Base-by-base conservation (phyloP, 169 alveolate genomes). In the Eimeria acervulina region DNA sequence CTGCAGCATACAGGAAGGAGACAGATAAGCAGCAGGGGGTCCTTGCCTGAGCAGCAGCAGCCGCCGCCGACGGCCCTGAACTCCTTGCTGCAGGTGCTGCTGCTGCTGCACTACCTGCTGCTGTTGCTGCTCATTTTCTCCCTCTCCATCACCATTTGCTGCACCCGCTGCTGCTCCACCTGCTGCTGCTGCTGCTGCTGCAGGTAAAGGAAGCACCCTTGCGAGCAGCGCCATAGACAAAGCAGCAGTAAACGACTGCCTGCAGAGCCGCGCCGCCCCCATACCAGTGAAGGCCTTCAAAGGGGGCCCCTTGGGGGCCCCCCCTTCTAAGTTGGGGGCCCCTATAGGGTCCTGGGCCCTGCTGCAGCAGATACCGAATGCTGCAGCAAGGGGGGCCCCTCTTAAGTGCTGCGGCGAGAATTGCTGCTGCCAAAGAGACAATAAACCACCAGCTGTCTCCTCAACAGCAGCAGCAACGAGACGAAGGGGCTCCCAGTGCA, bases 391-490 rank as follows among this genome's bases (percentile, higher is more conserved):
- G 33, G 88, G 33, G 28, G 28, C 63, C 33, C 55, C 88, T 21
- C 31, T 31, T 10, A 78, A 28, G 88, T 78, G 33, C n/a, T 19
- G 63, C 6, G 88, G 88, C 19, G 88, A 47, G 44, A 38, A 78
- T 78, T 78, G 88, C 10, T 36, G 55, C 88, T 38, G 51, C 88
- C 88, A 78, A 10, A 78, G 23, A 21, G 88, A 3, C 88, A 47
- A 12, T 12, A 47, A 12, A 47, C 55, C 55, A 5, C 55, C 55
- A 47, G 55, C 55, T 47, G 55, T 78, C 33, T 23, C 61, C 63
- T 78, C 88, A 17, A 78, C 33, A 40, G 31, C 88, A 6, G 38
- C 63, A 40, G 88, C 55, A 78, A 78, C 36, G 21, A 55, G 36
- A 55, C 63, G 63, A 4, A 78, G 88, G 4, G 88, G 36, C 66